Evolutionary conservation across 2,329 filamentous ascomycete species (phyloP).

Genomic region (Botrytis elliptica): DNA sequence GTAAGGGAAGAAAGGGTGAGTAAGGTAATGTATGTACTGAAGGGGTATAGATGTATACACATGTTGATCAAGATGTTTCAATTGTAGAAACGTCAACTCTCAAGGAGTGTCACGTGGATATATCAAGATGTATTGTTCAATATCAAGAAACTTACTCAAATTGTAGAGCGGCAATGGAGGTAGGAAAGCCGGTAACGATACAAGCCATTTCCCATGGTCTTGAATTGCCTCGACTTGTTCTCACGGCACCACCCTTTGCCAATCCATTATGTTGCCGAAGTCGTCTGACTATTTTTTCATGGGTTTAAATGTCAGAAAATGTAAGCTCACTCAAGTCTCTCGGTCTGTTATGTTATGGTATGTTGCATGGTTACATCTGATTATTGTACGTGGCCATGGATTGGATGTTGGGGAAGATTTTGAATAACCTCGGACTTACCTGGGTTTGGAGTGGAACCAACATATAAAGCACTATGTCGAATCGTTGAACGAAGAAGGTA

Average conservation of each 20-base stretch:
- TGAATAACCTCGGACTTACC: conserved; percentile 26
- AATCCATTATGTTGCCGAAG: conserved; percentile 90
- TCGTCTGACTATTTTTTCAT: conserved; percentile 55
- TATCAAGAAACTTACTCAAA: conserved; percentile 68
- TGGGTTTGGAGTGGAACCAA: conserved; percentile 90
- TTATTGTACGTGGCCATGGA: background rate
- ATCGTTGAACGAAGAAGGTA: conserved; percentile 87
- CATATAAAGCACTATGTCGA: conserved; percentile 69
- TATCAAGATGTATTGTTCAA: background rate
- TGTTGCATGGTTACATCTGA: background rate
- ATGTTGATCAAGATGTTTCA: background rate
- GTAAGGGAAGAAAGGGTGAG: background rate
- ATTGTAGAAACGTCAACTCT: background rate
- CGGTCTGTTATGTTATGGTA: background rate
- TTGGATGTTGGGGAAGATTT: background rate
- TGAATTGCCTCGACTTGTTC: conserved; percentile 65
- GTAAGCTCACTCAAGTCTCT: background rate
- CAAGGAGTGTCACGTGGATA: background rate
- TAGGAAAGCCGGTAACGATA: conserved; percentile 85
- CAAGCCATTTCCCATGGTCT: conserved; percentile 91
- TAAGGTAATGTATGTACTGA: background rate
- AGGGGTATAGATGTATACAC: background rate
- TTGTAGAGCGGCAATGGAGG: conserved; percentile 81
- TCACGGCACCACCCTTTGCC: conserved; percentile 74
- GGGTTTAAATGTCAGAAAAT: background rate